phyloP scores from a whole-genome alignment of 805 yeast genomes.

The Candida railenensis region DNA sequence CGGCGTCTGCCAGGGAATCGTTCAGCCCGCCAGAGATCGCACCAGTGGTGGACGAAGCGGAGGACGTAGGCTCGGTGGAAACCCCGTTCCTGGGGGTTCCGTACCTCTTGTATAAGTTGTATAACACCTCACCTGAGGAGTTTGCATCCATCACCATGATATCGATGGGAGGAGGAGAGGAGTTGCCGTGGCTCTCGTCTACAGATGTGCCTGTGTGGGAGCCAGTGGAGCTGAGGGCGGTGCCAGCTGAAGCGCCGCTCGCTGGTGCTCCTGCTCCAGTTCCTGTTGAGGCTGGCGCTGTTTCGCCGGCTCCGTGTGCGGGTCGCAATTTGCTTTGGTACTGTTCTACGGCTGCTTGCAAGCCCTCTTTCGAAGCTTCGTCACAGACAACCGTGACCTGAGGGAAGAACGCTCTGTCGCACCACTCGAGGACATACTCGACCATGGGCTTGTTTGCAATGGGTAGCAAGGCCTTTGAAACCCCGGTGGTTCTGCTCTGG shows the following conservation, averaged over 20 bases:
- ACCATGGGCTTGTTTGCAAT: constrained; percentile 89
- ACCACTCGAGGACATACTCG: constrained; percentile 88
- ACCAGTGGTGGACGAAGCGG: neutral
- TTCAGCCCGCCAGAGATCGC: neutral
- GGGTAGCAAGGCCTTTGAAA: constrained; percentile 84
- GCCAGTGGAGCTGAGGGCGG: no score
- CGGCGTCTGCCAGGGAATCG: constrained; percentile 22
- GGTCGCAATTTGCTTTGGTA: constrained; percentile 44
- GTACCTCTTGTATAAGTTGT: neutral
- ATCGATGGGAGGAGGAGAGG: constrained; percentile 23
- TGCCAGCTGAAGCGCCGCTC: constrained; percentile 9
- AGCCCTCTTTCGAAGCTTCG: constrained; percentile 43
- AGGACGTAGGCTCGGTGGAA: neutral
- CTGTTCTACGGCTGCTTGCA: constrained; percentile 47
- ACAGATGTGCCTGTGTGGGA: no score
- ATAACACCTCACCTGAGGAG: neutral
- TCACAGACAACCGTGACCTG: constrained; percentile 64
- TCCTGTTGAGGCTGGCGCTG: constrained; percentile 11
- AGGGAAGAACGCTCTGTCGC: constrained; percentile 79
- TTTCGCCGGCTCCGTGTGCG: constrained; percentile 23
- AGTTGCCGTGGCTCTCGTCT: no score
- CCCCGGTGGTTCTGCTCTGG: constrained; percentile 56
- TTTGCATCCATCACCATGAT: constrained; percentile 17
- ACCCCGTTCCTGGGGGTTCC: neutral
- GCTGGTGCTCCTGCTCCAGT: constrained; percentile 10